Base-by-base conservation (phyloP, 2,329 filamentous ascomycete genomes). In the Xylaria multiplex region DNA sequence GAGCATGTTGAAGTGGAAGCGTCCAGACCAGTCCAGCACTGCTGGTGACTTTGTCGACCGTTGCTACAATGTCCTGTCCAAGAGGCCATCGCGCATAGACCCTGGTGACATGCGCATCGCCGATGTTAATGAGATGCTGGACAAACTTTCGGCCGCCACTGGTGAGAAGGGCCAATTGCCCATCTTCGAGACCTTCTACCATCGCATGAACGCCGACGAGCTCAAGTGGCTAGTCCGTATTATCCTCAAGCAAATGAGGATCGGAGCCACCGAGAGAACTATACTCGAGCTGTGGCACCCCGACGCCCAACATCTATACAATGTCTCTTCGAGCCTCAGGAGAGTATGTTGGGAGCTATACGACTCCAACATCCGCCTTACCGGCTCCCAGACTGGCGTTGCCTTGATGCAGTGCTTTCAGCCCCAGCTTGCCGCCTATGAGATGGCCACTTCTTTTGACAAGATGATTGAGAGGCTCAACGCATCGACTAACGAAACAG, bases 171-270 rank as follows among this genome's bases (percentile, higher is more conserved):
- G 95, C 68, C 95, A 98, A 72, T 77, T 93, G 46, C 89, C 89
- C 0, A 91, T 99, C 40, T 88, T 98, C 71, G 86, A 91, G 69
- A 85, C 89, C 4, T 97, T 98, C 75, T 98, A 98, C 78, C 86
- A 89, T 52, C 86, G 88, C 27, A 98, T 98, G 96, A 96, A 96
- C 72, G 87, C 96, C 0, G 92, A 97, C 69, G 96, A 99, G 80
- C 81, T 99, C 71, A 90, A 92, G 81, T 99, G 96, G 96, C 83
- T 98, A 62, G 93, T 99, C 68, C 91, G 95, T 14, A 97, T 99
- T 73, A 91, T 99, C 53, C 83, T 98, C 32, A 92, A 92, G 67
- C 92, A 90, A 72, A 89, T 90, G 86, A 89, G 86, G 73, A 82
- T 90, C 2, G 88, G 88, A 14, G 93, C 94, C 13, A 94, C 93